A percentile compares a stretch with the other conserved stretches of the same genome.
Conservation (phyloP, 1,139 yeast species). For the Geotrichum cucujoidarum region DNA sequence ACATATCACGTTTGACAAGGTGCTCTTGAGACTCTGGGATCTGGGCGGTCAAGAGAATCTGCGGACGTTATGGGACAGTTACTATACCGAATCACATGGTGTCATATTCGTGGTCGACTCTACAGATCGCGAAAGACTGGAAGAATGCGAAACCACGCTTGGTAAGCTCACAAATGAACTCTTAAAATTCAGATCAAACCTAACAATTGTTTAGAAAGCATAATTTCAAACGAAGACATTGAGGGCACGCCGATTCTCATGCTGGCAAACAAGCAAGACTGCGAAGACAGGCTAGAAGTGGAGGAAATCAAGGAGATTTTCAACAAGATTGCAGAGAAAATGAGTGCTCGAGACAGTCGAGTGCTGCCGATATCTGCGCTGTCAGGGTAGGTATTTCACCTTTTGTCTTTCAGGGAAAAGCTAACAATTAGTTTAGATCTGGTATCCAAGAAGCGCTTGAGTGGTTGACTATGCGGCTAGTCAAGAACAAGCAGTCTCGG, state of each 20-base stretch:
- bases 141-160: conserved; percentile 74
- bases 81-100: conserved; percentile 82
- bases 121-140: conserved; percentile 73
- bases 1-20: conserved; percentile 48
- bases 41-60: conserved; percentile 88
- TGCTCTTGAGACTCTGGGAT: conserved; percentile 83
- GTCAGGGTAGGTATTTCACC: conserved; percentile 41
- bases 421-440: conserved; percentile 40
- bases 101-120: conserved; percentile 90
- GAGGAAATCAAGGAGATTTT: conserved; percentile 74
- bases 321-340: conserved; percentile 70
- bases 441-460: conserved; percentile 84
- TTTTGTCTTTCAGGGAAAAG: background rate
- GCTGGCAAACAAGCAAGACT: conserved; percentile 94
- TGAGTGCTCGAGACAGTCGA: conserved; percentile 86
- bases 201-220: conserved; percentile 26
- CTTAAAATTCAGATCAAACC: background rate
- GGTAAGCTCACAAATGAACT: conserved; percentile 6
- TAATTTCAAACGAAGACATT: conserved; percentile 50
- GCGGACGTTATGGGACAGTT: conserved; percentile 80
- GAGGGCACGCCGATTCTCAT: conserved; percentile 84
- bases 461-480: conserved; percentile 76
- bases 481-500: conserved; percentile 67
- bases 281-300: conserved; percentile 75
- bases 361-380: conserved; percentile 86